Evolutionary conservation across 2,329 filamentous ascomycete species (phyloP).

Genomic region (Immersiporthe knoxdaviesiana): DNA sequence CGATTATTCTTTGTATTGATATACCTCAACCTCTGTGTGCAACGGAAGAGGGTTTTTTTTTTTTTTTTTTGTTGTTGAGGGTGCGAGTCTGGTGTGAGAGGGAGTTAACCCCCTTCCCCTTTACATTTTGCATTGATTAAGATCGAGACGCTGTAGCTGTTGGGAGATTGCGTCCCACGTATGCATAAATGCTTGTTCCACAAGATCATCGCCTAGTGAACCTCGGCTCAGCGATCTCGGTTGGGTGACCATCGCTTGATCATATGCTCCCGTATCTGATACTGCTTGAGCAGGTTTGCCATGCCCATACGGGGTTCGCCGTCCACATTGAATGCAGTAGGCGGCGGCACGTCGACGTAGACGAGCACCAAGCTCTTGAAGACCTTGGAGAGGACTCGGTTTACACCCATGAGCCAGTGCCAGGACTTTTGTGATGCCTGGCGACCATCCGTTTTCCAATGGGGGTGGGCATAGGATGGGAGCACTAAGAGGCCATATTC

Average conservation of each 20-base stretch:
- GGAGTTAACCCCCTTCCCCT: not conserved
- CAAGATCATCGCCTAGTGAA: constrained; percentile 24
- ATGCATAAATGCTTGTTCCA: not conserved
- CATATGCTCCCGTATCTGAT: constrained; percentile 38
- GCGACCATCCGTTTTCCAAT: constrained; percentile 68
- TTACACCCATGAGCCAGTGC: constrained; percentile 87
- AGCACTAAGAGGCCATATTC: constrained; percentile 88
- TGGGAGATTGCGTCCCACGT: not conserved
- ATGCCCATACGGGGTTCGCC: constrained; percentile 55
- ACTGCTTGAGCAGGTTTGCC: constrained; percentile 50
- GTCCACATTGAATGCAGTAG: constrained; percentile 51
- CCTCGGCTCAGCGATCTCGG: constrained; percentile 39
- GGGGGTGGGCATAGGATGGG: constrained; percentile 75
- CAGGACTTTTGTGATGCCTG: constrained; percentile 59
- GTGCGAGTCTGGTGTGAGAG: not conserved
- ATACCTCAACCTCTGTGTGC: too few species aligned
- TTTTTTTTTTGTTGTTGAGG: not conserved
- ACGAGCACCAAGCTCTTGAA: constrained; percentile 86
- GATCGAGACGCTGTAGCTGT: not conserved
- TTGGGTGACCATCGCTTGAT: constrained; percentile 39
- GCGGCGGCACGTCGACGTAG: constrained; percentile 88
- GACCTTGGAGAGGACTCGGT: constrained; percentile 86
- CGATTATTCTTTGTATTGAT: not conserved
- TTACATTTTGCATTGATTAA: too few species aligned
- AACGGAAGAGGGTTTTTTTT: too few species aligned